These are phyloP conservation scores for Sextonia rubra DNA, from an alignment of 164 flowering plant species.

Conservation along the genomic window DNA sequence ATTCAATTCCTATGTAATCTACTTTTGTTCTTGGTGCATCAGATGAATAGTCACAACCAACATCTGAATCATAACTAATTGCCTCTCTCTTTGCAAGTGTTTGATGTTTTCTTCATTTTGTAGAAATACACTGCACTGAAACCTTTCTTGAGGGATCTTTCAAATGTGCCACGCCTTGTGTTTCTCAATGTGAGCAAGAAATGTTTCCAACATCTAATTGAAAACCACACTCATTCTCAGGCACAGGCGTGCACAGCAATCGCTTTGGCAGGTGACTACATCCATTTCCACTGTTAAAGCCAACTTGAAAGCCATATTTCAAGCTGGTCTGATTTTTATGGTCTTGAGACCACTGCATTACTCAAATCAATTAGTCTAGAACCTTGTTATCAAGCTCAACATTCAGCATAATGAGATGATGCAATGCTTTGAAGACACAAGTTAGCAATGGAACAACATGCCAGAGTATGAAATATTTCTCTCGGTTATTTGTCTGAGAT, in stretches of 20 bases:
- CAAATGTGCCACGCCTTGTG: background rate
- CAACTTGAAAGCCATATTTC: too few species aligned
- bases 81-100: too few species aligned
- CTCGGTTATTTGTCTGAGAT: background rate
- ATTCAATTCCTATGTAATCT: too few species aligned
- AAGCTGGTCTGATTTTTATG: too few species aligned
- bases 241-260: too few species aligned
- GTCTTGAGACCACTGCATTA: too few species aligned
- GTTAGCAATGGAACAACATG: background rate
- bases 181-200: background rate
- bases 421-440: background rate
- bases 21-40: too few species aligned
- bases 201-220: conserved; percentile 9
- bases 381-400: background rate
- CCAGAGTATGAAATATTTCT: background rate
- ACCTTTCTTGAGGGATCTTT: background rate
- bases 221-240: conserved; percentile 22
- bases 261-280: conserved; percentile 16
- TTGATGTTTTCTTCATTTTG: background rate
- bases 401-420: background rate
- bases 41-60: too few species aligned
- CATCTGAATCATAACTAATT: too few species aligned
- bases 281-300: background rate
- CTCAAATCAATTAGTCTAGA: too few species aligned
- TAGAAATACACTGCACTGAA: background rate